These are phyloP conservation scores for Catharanthus roseus DNA, from an alignment of 257 asterid species.

Conservation along the genomic window DNA sequence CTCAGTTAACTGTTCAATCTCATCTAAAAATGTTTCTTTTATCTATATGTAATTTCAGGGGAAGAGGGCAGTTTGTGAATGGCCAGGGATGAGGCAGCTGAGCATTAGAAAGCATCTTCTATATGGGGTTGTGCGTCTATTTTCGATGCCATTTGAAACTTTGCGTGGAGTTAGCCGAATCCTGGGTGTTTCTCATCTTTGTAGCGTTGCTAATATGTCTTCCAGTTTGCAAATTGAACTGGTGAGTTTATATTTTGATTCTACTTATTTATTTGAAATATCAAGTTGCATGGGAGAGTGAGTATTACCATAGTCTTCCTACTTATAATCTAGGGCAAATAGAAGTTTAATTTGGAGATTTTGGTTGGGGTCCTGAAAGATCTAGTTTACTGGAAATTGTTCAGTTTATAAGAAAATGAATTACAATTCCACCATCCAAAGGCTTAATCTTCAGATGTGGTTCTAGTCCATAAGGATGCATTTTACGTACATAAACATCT, in stretches of 20 bases:
- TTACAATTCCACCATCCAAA: background rate
- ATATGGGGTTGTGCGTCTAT: slow-evolving; percentile 69
- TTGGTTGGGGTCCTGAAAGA: too few relatives aligned
- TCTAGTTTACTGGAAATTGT: background rate
- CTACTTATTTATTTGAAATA: background rate
- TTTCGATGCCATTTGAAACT: slow-evolving; percentile 82
- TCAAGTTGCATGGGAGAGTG: too few relatives aligned
- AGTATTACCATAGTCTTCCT: too few relatives aligned
- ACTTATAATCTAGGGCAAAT: background rate
- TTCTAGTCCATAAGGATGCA: too few relatives aligned
- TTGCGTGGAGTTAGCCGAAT: slow-evolving; percentile 61
- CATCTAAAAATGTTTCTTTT: background rate
- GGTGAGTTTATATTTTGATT: slow-evolving; percentile 39
- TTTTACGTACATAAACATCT: too few relatives aligned
- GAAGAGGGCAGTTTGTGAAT: slow-evolving; percentile 58
- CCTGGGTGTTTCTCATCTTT: slow-evolving; percentile 66
- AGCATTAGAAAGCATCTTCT: slow-evolving; percentile 69
- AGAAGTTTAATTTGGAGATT: background rate
- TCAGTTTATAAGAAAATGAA: background rate
- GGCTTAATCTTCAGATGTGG: background rate
- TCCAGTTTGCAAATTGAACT: slow-evolving; percentile 73
- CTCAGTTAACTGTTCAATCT: background rate
- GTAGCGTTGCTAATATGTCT: slow-evolving; percentile 63
- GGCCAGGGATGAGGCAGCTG: slow-evolving; percentile 90
- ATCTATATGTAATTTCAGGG: slow-evolving; percentile 19